Conservation (phyloP, 2,329 filamentous ascomycete genomes). For the Fusarium sp. region DNA sequence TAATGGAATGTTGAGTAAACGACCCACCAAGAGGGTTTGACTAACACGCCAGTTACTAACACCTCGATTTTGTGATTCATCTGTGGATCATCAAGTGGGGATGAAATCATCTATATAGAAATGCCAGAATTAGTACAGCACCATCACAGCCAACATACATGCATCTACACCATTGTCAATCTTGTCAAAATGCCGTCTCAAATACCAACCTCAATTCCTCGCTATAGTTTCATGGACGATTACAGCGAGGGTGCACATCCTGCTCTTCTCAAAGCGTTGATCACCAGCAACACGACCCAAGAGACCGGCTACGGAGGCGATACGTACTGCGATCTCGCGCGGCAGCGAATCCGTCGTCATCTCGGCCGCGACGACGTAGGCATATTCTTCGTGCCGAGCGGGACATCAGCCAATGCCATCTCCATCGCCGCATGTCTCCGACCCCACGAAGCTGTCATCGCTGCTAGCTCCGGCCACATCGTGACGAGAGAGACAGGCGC, state of each 20-base stretch:
- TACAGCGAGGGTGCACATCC: conserved; percentile 62
- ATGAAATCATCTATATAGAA: conserved; percentile 27
- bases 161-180: background rate
- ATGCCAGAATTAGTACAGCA: background rate
- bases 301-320: conserved; percentile 58
- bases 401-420: conserved; percentile 60
- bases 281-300: conserved; percentile 54
- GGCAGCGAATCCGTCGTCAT: conserved; percentile 51
- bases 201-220: conserved; percentile 21
- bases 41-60: conserved; percentile 38
- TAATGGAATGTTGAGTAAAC: conserved; percentile 35
- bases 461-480: conserved; percentile 58
- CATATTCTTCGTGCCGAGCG: conserved; percentile 61
- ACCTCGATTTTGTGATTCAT: conserved; percentile 7
- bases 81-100: conserved; percentile 28
- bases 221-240: conserved; percentile 59
- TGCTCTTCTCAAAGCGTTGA: conserved; percentile 55
- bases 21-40: conserved; percentile 29
- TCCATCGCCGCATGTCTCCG: conserved; percentile 60
- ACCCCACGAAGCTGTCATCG: conserved; percentile 60
- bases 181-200: conserved; percentile 30
- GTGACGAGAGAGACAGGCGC: conserved; percentile 59
- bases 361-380: conserved; percentile 51
- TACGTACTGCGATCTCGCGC: conserved; percentile 52
- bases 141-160: background rate